Conservation (phyloP, 768 basidiomycete species). For the Rhodotorula graminis region DNA sequence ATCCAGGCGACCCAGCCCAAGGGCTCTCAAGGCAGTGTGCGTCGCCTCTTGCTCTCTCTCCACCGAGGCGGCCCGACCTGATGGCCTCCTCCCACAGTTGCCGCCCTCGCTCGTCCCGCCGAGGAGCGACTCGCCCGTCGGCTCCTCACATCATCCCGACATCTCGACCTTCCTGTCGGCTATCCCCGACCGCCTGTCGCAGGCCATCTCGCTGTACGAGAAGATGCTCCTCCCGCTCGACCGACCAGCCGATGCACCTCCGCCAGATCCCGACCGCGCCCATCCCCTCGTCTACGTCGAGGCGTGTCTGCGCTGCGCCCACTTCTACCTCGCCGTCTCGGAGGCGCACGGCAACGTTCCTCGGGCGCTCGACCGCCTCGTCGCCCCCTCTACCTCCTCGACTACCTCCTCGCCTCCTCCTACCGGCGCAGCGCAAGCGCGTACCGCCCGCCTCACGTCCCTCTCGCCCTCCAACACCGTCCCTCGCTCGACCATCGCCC, state of each 20-base stretch:
- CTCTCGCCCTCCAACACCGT: constrained; percentile 34
- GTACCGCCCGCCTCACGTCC: constrained; percentile 7
- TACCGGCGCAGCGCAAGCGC: neutral
- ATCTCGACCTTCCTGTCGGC: constrained; percentile 35
- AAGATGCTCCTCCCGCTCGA: constrained; percentile 46
- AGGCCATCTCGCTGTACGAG: constrained; percentile 36
- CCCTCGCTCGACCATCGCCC: constrained; percentile 32
- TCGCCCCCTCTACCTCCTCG: constrained; percentile 55
- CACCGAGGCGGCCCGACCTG: neutral
- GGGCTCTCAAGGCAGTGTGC: constrained; percentile 31
- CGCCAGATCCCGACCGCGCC: constrained; percentile 44
- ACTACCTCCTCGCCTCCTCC: constrained; percentile 44
- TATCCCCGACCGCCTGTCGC: constrained; percentile 38
- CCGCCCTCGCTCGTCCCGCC: constrained; percentile 49
- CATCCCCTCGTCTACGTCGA: constrained; percentile 64
- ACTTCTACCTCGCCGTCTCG: constrained; percentile 63
- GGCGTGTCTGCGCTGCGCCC: constrained; percentile 66
- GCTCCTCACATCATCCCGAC: constrained; percentile 6
- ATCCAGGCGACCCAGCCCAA: constrained; percentile 57
- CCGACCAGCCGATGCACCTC: constrained; percentile 53
- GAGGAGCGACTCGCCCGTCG: constrained; percentile 37
- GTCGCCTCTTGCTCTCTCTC: neutral
- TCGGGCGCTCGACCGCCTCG: constrained; percentile 79
- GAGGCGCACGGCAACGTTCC: constrained; percentile 57
- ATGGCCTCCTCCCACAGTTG: constrained; percentile 49